Base-by-base conservation (phyloP, 495 filamentous ascomycete species). In the Beverwykella pulmonaria region DNA sequence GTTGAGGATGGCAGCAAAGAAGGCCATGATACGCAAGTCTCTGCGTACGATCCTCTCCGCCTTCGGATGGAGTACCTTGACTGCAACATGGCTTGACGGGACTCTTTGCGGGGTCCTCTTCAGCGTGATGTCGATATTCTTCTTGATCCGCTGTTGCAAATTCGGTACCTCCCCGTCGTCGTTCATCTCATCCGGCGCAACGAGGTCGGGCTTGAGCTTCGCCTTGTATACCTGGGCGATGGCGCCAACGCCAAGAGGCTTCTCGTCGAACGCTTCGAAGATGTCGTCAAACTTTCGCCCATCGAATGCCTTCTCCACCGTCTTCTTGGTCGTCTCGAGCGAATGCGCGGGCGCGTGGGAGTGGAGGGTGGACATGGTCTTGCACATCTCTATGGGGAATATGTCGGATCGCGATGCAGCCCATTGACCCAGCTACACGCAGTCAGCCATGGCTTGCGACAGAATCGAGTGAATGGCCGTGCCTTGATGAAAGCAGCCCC, bases 401-500 rank as follows among this genome's bases (percentile, higher is more conserved):
- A 99, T 96, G 75, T 99, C 95, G 61, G 93, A 89, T 72, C 95
- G 85, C 3, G 94, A 97, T 12, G 95, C 95, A 23, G 95, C 95
- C 94, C 95, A 99, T 90, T 99, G 95, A 25, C 95, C 95, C 58
- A 99, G 86, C 92, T 97, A 68, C 61, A 53, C 27, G 10, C 57
- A 30, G 34, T 66, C 30, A 68, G 56, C 27, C 26, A 10, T 12
- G 20, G 47, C 15, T 10, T 22, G 54, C 15, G 17, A 14, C 17
- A 44, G 22, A 19, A 8, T 19, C 15, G 25, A 59, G 19, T 26
- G 25, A 47, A 19, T 0, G 47, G 36, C 36, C 75, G 30, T 78
- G 94, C 92, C 86, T 99, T 99, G 79, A 99, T 98, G 72, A 98
- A 99, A 0, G 95, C 93, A 34, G 95, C 92, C 6, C 95, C 95